Evolutionary conservation across 179 eudicot species (phyloP), one percentile per base, ranked within the genome.

Genomic region (Carnegiea gigantea): DNA sequence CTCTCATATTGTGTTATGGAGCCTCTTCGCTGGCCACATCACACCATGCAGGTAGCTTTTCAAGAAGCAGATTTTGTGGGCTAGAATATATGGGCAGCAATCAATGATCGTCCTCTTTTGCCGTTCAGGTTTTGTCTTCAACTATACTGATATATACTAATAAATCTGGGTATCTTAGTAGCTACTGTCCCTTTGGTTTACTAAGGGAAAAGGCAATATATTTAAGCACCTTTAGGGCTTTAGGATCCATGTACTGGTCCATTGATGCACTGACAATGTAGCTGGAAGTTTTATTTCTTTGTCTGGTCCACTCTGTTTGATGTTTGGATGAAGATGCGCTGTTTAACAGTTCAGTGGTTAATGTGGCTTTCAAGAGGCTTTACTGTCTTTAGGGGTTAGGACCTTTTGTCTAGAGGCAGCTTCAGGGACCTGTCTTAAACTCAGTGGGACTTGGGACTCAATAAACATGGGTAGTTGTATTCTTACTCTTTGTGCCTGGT

Each of bases 81-180:
- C 86, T 96, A 98, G 99, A 96, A 96, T 86, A 81, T 96, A 40
- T 96, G 99, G 99, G 98, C 99, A 78, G 97, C 98, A 78, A 96
- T 96, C 80, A 96, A 96, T 84, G 89, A 87, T 59, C 89, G 97
- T 17, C 99, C 97, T 77, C 90, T 96, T 78, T 83, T 93, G 57
- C 97, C 99, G 72, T 96, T 96, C 86, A 96, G 99, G 99, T 96
- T 82, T 54, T 89, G 15, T 46, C n/a, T 46, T 17, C 30, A 21
- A 28, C 20, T 33, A 38, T 20, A 30, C 18, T 30, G n/a, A 24
- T 30, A 6, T 26, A 28, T 67, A 38, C 43, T 53, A 15, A 17
- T 51, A 24, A 68, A 43, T 80, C 48, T 71, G 18, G 5, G 64
- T 33, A 30, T 44, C 57, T 5, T 21, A 60, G 30, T n/a, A 9